Percentiles rank a stretch among this genome's conserved stretches.
Evolutionary conservation across 2,329 filamentous ascomycete species (phyloP).

Genomic region (Lasiodiplodia theobromae): DNA sequence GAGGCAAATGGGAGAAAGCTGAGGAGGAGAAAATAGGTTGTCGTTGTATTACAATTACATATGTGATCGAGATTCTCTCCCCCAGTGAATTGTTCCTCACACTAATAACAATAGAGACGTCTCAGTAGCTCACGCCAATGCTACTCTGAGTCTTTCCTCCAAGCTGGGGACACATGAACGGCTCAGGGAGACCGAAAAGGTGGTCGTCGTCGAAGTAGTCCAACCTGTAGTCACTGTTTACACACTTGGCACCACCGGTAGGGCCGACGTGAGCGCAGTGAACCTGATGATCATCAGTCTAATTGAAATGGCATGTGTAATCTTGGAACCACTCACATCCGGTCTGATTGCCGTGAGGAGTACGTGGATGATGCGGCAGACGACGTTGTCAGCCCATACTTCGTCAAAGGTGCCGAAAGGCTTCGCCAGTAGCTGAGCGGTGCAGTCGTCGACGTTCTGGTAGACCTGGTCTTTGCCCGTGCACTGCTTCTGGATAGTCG

Average conservation of each 20-base stretch:
- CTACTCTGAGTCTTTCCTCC: not conserved
- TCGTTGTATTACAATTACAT: not conserved
- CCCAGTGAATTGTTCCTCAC: not conserved
- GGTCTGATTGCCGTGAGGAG: conserved; percentile 43
- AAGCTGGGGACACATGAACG: conserved; percentile 2
- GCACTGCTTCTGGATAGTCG: conserved; percentile 45
- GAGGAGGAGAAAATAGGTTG: not conserved
- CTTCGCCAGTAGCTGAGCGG: conserved; percentile 42
- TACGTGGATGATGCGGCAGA: conserved; percentile 52
- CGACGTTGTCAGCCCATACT: conserved; percentile 54
- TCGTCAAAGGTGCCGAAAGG: conserved; percentile 52
- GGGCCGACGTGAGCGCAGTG: conserved; percentile 44
- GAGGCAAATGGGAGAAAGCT: not conserved
- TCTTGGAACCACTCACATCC: conserved; percentile 30
- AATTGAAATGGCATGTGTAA: too few relatives aligned
- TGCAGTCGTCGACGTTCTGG: conserved; percentile 44
- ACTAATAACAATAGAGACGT: not conserved
- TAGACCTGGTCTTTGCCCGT: conserved; percentile 49
- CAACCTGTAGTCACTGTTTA: conserved; percentile 36
- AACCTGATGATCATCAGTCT: not conserved
- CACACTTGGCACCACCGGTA: conserved; percentile 40
- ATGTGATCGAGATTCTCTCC: not conserved
- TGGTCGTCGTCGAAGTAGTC: conserved; percentile 39
- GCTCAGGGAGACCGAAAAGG: conserved; percentile 32
- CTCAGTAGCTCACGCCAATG: not conserved